A percentile compares a stretch with the other conserved stretches of the same genome.
These are phyloP conservation scores for Hibiscus mutabilis DNA, from an alignment of 345 rosid species.

Conservation along the genomic window DNA sequence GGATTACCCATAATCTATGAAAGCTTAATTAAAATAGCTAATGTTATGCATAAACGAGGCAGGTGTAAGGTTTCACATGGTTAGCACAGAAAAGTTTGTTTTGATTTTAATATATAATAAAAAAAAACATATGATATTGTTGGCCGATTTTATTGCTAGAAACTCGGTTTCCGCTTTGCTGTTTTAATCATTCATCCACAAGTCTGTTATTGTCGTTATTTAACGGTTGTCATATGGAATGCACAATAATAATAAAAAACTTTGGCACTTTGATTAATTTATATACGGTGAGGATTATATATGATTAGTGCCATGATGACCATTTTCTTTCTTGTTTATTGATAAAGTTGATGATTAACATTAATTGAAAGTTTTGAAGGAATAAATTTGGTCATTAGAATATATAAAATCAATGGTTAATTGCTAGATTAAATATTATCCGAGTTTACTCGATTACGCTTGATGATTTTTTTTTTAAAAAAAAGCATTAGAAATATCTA, in stretches of 20 bases:
- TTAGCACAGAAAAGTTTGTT: background rate
- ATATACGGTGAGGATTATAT: too few relatives aligned
- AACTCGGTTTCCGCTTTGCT: constrained; percentile 4
- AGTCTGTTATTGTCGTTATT: constrained; percentile 11
- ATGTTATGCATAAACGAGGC: constrained; percentile 1
- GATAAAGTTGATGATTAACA: constrained; percentile 2
- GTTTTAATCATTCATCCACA: background rate
- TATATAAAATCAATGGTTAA: too few relatives aligned
- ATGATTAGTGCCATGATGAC: too few relatives aligned
- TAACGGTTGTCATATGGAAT: constrained; percentile 20
- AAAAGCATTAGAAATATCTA: background rate
- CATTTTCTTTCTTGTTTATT: background rate
- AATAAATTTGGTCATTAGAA: too few relatives aligned
- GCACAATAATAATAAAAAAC: background rate
- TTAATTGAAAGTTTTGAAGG: background rate
- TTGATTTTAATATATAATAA: background rate
- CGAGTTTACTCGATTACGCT: background rate
- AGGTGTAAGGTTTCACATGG: constrained; percentile 8
- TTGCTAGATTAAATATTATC: too few relatives aligned
- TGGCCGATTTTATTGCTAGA: background rate
- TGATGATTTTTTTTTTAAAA: too few relatives aligned
- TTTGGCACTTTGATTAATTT: background rate
- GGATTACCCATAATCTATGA: constrained; percentile 9
- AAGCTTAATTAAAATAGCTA: background rate
- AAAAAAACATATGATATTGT: background rate